Percentiles rank a stretch among this genome's conserved stretches.
Conservation (phyloP, 257 asterid genomes). For the Jacaranda mimosifolia region DNA sequence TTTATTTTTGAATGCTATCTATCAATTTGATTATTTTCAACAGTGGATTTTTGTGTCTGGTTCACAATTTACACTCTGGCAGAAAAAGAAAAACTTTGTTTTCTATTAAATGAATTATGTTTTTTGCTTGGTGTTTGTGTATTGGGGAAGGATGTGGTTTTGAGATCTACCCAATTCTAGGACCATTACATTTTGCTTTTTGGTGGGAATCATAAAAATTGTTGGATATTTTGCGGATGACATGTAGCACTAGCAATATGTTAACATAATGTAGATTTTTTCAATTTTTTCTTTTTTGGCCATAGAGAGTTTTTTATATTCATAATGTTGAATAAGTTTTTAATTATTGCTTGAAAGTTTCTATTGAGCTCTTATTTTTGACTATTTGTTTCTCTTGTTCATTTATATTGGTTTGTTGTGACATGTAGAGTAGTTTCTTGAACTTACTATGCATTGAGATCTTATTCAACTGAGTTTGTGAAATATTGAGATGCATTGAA, state of each 20-base stretch:
- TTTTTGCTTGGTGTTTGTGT: neutral
- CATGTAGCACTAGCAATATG: neutral
- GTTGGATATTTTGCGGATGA: neutral
- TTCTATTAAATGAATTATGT: neutral
- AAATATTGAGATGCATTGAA: neutral
- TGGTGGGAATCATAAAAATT: too few species aligned
- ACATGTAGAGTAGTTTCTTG: neutral
- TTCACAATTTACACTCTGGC: neutral
- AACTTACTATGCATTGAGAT: constrained; percentile 8
- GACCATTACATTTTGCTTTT: neutral
- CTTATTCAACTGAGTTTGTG: constrained; percentile 3
- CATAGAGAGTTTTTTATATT: constrained; percentile 12
- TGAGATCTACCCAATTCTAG: neutral
- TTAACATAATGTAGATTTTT: neutral
- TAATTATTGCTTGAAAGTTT: neutral
- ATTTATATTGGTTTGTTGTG: neutral
- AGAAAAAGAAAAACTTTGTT: neutral
- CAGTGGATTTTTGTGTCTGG: neutral
- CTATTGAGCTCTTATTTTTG: neutral
- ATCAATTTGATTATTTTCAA: neutral
- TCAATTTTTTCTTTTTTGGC: neutral
- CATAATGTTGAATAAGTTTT: neutral
- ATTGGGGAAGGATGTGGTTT: neutral
- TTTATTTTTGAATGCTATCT: neutral
- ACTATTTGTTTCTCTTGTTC: neutral